Evolutionary conservation across 1,139 yeast genomes (phyloP).

Genomic region (Scheffersomyces illinoinensis): DNA sequence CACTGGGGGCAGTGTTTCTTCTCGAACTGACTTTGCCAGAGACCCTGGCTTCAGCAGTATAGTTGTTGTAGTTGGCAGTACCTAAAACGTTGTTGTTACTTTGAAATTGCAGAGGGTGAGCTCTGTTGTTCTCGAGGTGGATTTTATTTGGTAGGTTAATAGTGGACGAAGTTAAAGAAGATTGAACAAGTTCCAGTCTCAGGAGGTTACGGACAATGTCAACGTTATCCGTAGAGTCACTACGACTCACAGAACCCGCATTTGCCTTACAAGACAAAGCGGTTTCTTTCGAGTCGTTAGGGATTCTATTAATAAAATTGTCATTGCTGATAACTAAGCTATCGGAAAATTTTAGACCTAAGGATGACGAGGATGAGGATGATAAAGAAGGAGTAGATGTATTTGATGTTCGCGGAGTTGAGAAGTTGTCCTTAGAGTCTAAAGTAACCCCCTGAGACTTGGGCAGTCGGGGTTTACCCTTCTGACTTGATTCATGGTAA

Average conservation of each 20-base stretch:
- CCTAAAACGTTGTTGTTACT: background rate
- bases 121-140: background rate
- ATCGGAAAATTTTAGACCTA: background rate
- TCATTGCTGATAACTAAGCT: background rate
- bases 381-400: conserved; percentile 1
- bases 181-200: conserved; percentile 1
- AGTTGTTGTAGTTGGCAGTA: background rate
- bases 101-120: background rate
- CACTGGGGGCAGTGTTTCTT: conserved; percentile 1
- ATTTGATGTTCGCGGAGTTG: conserved; percentile 1
- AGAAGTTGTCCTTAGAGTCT: conserved; percentile 4
- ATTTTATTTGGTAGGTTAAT: background rate
- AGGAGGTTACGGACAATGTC: conserved; percentile 1
- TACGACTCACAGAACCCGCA: background rate
- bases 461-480: conserved; percentile 46
- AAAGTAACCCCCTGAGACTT: conserved; percentile 37
- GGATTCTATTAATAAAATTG: background rate
- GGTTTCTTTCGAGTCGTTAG: background rate
- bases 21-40: conserved; percentile 1
- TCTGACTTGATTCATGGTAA: conserved; percentile 31
- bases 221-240: background rate
- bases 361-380: background rate
- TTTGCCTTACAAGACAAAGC: background rate
- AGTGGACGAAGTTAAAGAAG: background rate
- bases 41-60: conserved; percentile 1